Evolutionary conservation across 106 monocot genomes (phyloP), one percentile per base, ranked within the genome.

Genomic region (Dendrobium huoshanense): DNA sequence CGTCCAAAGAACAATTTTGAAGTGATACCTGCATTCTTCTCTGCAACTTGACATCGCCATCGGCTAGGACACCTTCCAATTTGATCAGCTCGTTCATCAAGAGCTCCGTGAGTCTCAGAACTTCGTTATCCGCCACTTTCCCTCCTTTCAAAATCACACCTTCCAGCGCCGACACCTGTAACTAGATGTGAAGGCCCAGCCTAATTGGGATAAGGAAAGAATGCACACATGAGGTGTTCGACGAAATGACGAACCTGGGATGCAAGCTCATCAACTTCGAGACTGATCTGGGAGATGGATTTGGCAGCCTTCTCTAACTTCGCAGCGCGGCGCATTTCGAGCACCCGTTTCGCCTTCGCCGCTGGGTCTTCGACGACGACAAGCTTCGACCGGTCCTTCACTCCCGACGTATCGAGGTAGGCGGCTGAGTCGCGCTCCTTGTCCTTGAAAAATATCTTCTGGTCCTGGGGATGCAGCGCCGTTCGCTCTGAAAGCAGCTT

Each of bases 371-470:
- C 90, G 9, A 88, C 17, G 5, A 96, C 75, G 0, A 92, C 86
- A 41, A 96, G 47, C 83, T 96, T 96, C 16, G 96, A 94, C 58
- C 88, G 80, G 83, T 94, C 92, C 68, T 92, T 92, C 65, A 96
- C 96, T 25, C 94, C 96, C 78, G 85, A 42, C 41, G 58, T 86
- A 81, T 96, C 96, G 41, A 96, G 82, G 75, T 79, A 96, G 49
- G 91, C 90, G 11, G 78, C 55, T 8, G 94, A 87, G 9, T 87
- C 90, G 81, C 88, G 79, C 82, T 92, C 96, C 86, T 89, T 96
- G 81, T 91, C 89, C 83, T 94, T 96, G 85, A 56, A 94, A 47
- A 92, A 65, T 25, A 96, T 40, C 87, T 94, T 96, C 90, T 89
- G 90, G 77, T 96, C 96, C 81, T 79, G 78, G 51, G 88, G 94